A percentile compares a stretch with the other conserved stretches of the same genome.
phyloP scores from a whole-genome alignment of 164 flowering plant genomes.

The Berberis thunbergii region DNA sequence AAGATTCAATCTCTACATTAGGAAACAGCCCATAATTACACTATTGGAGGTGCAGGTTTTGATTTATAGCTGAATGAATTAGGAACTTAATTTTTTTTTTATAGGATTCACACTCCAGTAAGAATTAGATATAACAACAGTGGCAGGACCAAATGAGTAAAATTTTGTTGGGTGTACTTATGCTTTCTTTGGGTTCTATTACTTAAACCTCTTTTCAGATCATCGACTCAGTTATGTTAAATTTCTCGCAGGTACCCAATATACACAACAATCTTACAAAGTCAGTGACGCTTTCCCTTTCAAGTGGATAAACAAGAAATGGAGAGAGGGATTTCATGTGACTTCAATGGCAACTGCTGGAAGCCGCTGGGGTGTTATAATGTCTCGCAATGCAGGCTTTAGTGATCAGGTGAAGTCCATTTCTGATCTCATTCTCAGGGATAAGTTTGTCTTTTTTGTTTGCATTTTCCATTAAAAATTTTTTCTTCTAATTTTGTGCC shows the following conservation, averaged over 20 bases:
- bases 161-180: too few species aligned
- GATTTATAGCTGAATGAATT: too few species aligned
- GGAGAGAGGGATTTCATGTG: constrained; percentile 87
- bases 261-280: constrained; percentile 86
- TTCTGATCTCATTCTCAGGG: constrained; percentile 4
- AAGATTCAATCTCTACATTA: too few species aligned
- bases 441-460: background rate
- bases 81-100: too few species aligned
- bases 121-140: too few species aligned
- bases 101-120: too few species aligned
- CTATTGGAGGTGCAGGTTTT: too few species aligned
- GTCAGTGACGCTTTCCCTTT: constrained; percentile 86
- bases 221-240: background rate
- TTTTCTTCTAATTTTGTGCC: too few species aligned
- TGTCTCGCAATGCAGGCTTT: constrained; percentile 90
- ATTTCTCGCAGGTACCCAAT: constrained; percentile 52
- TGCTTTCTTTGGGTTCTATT: too few species aligned
- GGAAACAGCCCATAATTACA: too few species aligned
- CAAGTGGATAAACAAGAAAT: constrained; percentile 89
- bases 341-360: constrained; percentile 96
- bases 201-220: background rate
- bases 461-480: background rate
- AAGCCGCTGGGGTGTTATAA: constrained; percentile 82
- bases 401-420: constrained; percentile 56
- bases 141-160: too few species aligned